Evolutionary conservation across 371 early-diverging fungal species (phyloP).

Genomic region (Mucor velutinosus): DNA sequence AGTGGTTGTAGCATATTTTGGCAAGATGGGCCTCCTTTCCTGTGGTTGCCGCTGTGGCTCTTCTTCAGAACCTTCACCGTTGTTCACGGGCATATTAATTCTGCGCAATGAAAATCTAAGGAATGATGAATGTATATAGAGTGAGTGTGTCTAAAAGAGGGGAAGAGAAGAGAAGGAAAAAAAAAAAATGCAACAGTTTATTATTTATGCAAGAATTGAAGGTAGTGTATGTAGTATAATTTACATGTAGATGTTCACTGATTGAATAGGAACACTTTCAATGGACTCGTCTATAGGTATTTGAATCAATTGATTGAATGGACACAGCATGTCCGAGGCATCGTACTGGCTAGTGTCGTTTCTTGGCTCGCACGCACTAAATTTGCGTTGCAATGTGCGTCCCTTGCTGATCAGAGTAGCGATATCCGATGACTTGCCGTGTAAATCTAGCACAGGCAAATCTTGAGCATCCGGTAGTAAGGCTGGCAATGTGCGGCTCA

Average conservation of each 20-base stretch:
- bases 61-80: conserved; percentile 27
- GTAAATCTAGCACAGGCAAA: conserved; percentile 56
- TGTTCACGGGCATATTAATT: conserved; percentile 24
- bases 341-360: conserved; percentile 26
- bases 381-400: conserved; percentile 40
- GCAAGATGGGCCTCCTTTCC: conserved; percentile 10
- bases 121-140: not conserved
- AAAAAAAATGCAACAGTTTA: not conserved
- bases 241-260: not conserved
- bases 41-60: conserved; percentile 15
- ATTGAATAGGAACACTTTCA: not conserved
- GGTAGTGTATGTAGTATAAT: not conserved
- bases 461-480: conserved; percentile 44
- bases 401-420: conserved; percentile 44
- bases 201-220: not conserved
- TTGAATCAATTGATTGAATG: conserved; percentile 27
- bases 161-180: not conserved
- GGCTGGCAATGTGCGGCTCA: conserved; percentile 45
- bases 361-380: conserved; percentile 53
- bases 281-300: conserved; percentile 2
- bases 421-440: conserved; percentile 42
- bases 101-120: not conserved
- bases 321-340: conserved; percentile 54
- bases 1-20: conserved; percentile 7
- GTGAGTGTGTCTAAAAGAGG: not conserved